phyloP scores from a whole-genome alignment of 2,329 filamentous ascomycete genomes.

The Curvularia spicifera region DNA sequence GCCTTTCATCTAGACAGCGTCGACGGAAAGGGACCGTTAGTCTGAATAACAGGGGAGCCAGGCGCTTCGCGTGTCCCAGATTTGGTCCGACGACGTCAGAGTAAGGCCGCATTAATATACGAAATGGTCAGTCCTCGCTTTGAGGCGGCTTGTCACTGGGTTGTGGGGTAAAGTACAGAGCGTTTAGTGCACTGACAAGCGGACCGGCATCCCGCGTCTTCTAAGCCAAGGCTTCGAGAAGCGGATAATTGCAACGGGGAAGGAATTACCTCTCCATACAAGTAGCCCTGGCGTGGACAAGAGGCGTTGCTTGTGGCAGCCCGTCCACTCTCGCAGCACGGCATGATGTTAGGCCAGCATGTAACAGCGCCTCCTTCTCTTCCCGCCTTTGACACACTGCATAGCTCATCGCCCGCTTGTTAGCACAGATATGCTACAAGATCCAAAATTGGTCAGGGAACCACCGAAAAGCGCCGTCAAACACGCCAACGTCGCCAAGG shows the following conservation, averaged over 20 bases:
- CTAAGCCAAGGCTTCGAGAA: neutral
- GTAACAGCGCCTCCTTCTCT: neutral
- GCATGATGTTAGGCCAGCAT: neutral
- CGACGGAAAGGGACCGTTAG: neutral
- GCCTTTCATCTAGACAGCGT: conserved; percentile 13
- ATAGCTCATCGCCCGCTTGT: neutral
- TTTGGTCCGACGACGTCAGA: conserved; percentile 22
- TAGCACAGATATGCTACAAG: neutral
- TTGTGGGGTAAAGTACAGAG: conserved; percentile 25
- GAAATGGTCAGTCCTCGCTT: conserved; percentile 9
- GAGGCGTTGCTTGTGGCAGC: neutral
- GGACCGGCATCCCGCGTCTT: conserved; percentile 20
- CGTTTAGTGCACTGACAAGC: conserved; percentile 9
- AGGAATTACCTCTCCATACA: neutral
- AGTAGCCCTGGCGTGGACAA: neutral
- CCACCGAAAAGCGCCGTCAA: conserved; percentile 17
- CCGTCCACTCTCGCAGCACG: neutral
- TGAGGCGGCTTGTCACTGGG: conserved; percentile 14
- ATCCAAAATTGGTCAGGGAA: neutral
- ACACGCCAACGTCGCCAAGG: conserved; percentile 18
- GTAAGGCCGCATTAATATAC: conserved; percentile 25
- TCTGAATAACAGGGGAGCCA: neutral
- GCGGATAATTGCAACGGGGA: neutral
- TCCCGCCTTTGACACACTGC: neutral
- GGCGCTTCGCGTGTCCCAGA: conserved; percentile 25